A percentile compares a stretch with the other conserved stretches of the same genome.
phyloP scores from a whole-genome alignment of 2,329 filamentous ascomycete genomes.

The Fonsecaea pugnacius region DNA sequence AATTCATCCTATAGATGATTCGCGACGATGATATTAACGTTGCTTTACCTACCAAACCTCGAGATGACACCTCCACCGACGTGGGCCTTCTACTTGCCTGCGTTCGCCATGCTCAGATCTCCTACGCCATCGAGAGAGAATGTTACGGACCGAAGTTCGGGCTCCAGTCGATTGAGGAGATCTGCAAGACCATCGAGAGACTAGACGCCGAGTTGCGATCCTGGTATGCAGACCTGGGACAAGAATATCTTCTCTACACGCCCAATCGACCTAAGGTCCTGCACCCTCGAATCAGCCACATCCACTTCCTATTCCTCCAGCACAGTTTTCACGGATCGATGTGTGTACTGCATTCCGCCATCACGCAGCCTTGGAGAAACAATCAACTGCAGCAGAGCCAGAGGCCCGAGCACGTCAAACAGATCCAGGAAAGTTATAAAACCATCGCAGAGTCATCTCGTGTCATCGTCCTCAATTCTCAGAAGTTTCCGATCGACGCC shows the following conservation, averaged over 20 bases:
- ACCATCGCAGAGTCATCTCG: slow-evolving; percentile 4
- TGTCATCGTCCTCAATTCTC: background rate
- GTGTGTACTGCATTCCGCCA: background rate
- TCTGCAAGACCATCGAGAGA: background rate
- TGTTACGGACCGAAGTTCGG: background rate
- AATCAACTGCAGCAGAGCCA: background rate
- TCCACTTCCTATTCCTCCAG: background rate
- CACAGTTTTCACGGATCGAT: background rate
- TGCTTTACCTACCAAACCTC: background rate
- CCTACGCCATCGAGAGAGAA: slow-evolving; percentile 3
- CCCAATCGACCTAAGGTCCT: background rate
- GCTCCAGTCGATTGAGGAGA: background rate
- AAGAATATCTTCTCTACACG: background rate
- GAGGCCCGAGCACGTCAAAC: background rate
- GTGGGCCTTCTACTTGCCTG: background rate
- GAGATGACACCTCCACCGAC: background rate
- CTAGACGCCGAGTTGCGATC: background rate
- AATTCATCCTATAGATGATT: slow-evolving; percentile 5
- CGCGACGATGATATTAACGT: slow-evolving; percentile 17
- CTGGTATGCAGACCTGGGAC: background rate
- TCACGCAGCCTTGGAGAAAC: background rate
- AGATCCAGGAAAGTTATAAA: background rate
- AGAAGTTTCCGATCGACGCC: background rate
- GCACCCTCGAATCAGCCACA: background rate
- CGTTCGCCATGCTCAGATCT: slow-evolving; percentile 11